Evolutionary conservation across 2,329 filamentous ascomycete genomes (phyloP), one percentile per base, ranked within the genome.

Genomic region (Fusarium armeniacum): DNA sequence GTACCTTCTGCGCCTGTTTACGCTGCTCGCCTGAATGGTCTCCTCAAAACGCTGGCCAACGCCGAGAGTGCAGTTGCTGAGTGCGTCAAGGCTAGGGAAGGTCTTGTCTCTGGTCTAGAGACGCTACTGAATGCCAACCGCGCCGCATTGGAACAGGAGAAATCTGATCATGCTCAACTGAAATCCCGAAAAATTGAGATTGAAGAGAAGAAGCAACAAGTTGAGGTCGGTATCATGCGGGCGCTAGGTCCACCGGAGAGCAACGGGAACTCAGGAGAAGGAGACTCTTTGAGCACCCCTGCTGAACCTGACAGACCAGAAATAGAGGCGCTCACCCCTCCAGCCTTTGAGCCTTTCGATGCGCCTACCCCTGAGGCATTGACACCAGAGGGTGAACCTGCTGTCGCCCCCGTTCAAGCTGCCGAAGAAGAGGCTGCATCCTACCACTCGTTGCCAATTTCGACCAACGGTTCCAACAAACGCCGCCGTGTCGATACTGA

Each of bases 61-160:
- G 96, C 96, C 5, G 94, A 99, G 80, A 93, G 89, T 57, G 94
- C 95, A 1, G 92, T 98, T 2, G 90, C 92, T 3, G 93, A 97
- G 74, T 93, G 92, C 71, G 93, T 99, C 77, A 94, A 95, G 77
- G 93, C 94, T 3, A 90, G 96, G 16, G 88, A 89, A 70, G 87
- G 89, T 12, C 85, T 99, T 30, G 90, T 98, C 38, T 86, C 87
- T 30, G 93, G 90, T 1, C 84, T 99, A 7, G 93, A 98, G 80
- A 93, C 92, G 76, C 84, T 98, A 15, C 84, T 98, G 1, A 89
- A 91, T 57, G 86, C 87, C 28, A 94, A 95, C 78, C 90, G 90
- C 51, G 81, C 85, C 4, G 90, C 90, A 36, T 82, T 98, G 6
- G 84, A 86, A 2, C 85, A 85, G 18, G 95, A 99, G 61, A 89